These are phyloP conservation scores for Sistotremastrum niveocremeum DNA, from an alignment of 768 basidiomycete genomes.

Conservation along the genomic window DNA sequence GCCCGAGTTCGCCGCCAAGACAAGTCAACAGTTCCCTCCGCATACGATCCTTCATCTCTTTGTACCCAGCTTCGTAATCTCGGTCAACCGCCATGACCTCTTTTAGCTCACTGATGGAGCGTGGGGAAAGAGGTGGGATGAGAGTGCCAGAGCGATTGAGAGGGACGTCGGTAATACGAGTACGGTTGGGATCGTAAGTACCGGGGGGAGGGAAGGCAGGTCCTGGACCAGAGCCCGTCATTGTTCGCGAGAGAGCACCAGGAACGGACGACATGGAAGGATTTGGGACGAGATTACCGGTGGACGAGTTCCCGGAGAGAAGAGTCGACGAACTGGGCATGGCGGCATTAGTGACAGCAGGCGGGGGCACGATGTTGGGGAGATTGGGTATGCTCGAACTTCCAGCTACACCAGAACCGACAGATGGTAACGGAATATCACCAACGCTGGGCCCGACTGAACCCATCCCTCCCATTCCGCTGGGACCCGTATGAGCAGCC, in stretches of 20 bases:
- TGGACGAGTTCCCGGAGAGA: slow-evolving; percentile 11
- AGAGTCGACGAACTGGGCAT: slow-evolving; percentile 10
- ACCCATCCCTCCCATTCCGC: too few relatives aligned
- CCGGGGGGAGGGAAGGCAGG: slow-evolving; percentile 27
- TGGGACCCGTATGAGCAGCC: too few relatives aligned
- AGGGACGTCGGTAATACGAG: slow-evolving; percentile 49
- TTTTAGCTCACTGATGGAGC: slow-evolving; percentile 40
- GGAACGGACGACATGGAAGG: slow-evolving; percentile 4
- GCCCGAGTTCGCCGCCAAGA: slow-evolving; percentile 28
- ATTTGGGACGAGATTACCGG: slow-evolving; percentile 10
- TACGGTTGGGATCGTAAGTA: slow-evolving; percentile 39
- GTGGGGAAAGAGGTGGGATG: slow-evolving; percentile 38
- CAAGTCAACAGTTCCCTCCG: slow-evolving; percentile 29
- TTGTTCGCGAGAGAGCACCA: slow-evolving; percentile 10
- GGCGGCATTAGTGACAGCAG: background rate
- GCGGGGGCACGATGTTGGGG: background rate
- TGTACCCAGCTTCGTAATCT: slow-evolving; percentile 37
- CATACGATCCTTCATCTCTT: slow-evolving; percentile 39
- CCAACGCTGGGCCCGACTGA: too few relatives aligned
- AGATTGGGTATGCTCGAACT: background rate
- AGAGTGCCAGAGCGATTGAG: slow-evolving; percentile 34
- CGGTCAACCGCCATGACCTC: slow-evolving; percentile 53
- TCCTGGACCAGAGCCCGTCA: slow-evolving; percentile 8
- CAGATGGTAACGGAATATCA: too few relatives aligned
- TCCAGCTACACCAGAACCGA: too few relatives aligned